Percentiles rank a stretch among this genome's conserved stretches.
These are phyloP conservation scores for Iris macrosiphon DNA, from an alignment of 106 monocot genomes.

Conservation along the genomic window DNA sequence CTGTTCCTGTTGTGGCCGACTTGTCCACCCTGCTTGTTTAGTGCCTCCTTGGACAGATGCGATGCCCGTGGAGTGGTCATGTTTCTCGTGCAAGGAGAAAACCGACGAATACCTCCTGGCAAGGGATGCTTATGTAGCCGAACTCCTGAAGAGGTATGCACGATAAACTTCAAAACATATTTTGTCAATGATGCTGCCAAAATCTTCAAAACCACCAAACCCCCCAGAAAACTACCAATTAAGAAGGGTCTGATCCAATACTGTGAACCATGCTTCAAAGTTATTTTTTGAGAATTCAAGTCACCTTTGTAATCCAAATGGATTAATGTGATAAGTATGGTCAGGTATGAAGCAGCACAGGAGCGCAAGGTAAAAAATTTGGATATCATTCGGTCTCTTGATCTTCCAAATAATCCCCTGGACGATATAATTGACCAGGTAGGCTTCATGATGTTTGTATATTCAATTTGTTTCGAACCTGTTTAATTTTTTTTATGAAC, in stretches of 20 bases:
- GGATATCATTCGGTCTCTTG: constrained; percentile 79
- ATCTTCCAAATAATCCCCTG: constrained; percentile 94
- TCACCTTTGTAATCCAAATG: no score
- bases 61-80: constrained; percentile 71
- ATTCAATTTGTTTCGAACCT: no score
- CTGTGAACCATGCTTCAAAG: no score
- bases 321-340: constrained; percentile 3
- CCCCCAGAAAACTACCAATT: no score
- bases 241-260: no score
- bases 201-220: no score
- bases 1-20: constrained; percentile 89
- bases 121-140: constrained; percentile 77
- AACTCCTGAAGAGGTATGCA: constrained; percentile 61
- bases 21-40: constrained; percentile 78
- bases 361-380: constrained; percentile 75
- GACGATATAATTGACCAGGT: constrained; percentile 99
- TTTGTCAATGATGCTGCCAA: no score
- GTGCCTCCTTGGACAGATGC: constrained; percentile 65
- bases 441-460: neutral
- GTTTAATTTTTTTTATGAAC: no score
- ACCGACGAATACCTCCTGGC: constrained; percentile 80
- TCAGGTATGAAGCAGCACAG: constrained; percentile 77
- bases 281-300: no score
- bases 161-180: no score
- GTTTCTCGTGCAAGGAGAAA: constrained; percentile 76